Evolutionary conservation across 805 yeast species (phyloP).

Genomic region (Candida tammaniensis): DNA sequence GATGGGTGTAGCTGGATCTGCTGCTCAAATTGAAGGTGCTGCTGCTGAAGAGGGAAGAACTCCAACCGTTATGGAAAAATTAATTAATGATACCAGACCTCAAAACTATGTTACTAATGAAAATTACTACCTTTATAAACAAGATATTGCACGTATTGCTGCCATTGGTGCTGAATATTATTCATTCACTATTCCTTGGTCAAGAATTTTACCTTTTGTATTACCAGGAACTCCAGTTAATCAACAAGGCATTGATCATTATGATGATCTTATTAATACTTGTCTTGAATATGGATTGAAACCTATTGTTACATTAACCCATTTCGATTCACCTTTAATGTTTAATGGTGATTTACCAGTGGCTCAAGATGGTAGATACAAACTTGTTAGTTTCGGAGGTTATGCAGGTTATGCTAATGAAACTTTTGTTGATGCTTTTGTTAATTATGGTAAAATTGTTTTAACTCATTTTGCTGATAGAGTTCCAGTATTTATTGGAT

Average conservation of each 20-base stretch:
- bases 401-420: constrained; percentile 24
- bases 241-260: constrained; percentile 24
- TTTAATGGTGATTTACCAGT: constrained; percentile 1
- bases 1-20: constrained; percentile 32
- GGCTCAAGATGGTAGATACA: background rate
- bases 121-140: constrained; percentile 30
- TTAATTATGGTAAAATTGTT: constrained; percentile 27
- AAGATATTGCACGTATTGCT: constrained; percentile 28
- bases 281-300: constrained; percentile 18
- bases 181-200: constrained; percentile 33
- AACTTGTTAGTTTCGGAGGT: background rate
- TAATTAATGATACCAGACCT: constrained; percentile 12
- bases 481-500: constrained; percentile 28
- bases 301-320: constrained; percentile 32
- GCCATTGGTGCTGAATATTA: constrained; percentile 30
- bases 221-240: constrained; percentile 28
- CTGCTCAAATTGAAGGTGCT: constrained; percentile 37
- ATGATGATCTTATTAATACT: constrained; percentile 20
- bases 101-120: constrained; percentile 25
- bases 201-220: constrained; percentile 30
- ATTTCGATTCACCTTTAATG: constrained; percentile 29
- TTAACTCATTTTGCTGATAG: constrained; percentile 27
- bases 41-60: constrained; percentile 29
- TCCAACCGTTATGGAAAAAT: constrained; percentile 27
- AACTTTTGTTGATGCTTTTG: constrained; percentile 28